Conservation (phyloP, 768 basidiomycete species). For the Russula foetens region DNA sequence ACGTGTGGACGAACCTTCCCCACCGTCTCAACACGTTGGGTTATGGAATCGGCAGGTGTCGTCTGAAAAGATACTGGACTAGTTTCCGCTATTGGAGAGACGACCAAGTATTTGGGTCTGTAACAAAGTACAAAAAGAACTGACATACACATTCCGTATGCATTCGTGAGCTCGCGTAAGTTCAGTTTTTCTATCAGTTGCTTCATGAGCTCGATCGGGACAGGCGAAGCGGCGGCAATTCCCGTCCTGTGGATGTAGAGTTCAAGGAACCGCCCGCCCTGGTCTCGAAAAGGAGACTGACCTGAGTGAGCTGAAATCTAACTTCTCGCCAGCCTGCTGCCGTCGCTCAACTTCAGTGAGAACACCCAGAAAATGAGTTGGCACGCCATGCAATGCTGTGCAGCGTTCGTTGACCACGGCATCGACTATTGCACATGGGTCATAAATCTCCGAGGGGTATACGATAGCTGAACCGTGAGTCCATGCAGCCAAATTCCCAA, state of each 20-base stretch:
- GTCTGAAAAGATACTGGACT: slow-evolving; percentile 85
- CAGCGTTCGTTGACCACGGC: slow-evolving; percentile 61
- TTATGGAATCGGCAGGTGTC: slow-evolving; percentile 54
- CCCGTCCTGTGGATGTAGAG: slow-evolving; percentile 49
- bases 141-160: slow-evolving; percentile 80
- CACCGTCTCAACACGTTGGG: slow-evolving; percentile 76
- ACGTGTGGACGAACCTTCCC: slow-evolving; percentile 72
- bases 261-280: neutral
- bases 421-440: slow-evolving; percentile 61
- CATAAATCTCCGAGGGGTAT: slow-evolving; percentile 59
- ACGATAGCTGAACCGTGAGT: slow-evolving; percentile 64
- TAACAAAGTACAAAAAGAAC: neutral
- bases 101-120: neutral
- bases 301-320: slow-evolving; percentile 51
- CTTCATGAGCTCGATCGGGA: slow-evolving; percentile 77
- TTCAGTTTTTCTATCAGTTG: slow-evolving; percentile 60
- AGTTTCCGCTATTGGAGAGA: slow-evolving; percentile 52
- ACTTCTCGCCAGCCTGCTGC: slow-evolving; percentile 33
- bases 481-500: slow-evolving; percentile 78
- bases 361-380: slow-evolving; percentile 77
- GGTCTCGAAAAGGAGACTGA: slow-evolving; percentile 25
- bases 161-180: slow-evolving; percentile 61
- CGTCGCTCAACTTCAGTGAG: slow-evolving; percentile 57
- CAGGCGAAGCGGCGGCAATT: slow-evolving; percentile 70
- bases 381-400: slow-evolving; percentile 77